These are phyloP conservation scores for Herpotrichia juniperi DNA, from an alignment of 2,329 filamentous ascomycete species.

Conservation along the genomic window DNA sequence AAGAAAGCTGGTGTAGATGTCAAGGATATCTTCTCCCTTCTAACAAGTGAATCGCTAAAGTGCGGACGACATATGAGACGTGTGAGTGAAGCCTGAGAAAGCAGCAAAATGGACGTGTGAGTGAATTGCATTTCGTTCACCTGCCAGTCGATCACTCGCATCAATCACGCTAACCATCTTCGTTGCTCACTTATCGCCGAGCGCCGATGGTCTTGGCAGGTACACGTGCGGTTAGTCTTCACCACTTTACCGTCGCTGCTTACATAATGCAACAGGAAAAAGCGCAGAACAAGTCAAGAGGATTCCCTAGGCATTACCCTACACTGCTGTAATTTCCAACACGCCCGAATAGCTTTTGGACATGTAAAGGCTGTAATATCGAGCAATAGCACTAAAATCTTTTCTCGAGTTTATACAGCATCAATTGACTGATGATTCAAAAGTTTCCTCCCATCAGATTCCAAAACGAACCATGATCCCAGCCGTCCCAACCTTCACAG, in stretches of 20 bases:
- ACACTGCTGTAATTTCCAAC: too few relatives aligned
- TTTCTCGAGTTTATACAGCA: too few relatives aligned
- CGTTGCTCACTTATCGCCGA: not conserved
- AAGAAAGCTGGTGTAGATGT: not conserved
- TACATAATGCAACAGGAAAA: too few relatives aligned
- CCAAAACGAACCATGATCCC: too few relatives aligned
- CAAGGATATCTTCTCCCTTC: not conserved
- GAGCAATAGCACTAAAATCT: too few relatives aligned
- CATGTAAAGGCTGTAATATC: too few relatives aligned
- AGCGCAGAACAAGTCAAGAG: too few relatives aligned
- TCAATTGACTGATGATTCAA: too few relatives aligned
- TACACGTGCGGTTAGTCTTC: not conserved
- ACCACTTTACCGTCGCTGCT: not conserved
- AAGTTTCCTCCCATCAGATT: too few relatives aligned
- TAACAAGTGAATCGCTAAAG: slow-evolving; percentile 3
- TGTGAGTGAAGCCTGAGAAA: not conserved
- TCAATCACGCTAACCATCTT: not conserved
- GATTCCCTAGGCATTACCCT: too few relatives aligned
- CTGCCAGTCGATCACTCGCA: slow-evolving; percentile 1
- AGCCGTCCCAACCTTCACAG: too few relatives aligned
- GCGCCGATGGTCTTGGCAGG: slow-evolving; percentile 3
- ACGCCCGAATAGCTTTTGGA: too few relatives aligned
- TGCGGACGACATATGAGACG: slow-evolving; percentile 2
- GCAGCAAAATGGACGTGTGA: not conserved
- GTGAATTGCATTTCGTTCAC: slow-evolving; percentile 9